These are phyloP conservation scores for Globisporangium canariense DNA, from an alignment of 352 stramenopile species.

Conservation along the genomic window DNA sequence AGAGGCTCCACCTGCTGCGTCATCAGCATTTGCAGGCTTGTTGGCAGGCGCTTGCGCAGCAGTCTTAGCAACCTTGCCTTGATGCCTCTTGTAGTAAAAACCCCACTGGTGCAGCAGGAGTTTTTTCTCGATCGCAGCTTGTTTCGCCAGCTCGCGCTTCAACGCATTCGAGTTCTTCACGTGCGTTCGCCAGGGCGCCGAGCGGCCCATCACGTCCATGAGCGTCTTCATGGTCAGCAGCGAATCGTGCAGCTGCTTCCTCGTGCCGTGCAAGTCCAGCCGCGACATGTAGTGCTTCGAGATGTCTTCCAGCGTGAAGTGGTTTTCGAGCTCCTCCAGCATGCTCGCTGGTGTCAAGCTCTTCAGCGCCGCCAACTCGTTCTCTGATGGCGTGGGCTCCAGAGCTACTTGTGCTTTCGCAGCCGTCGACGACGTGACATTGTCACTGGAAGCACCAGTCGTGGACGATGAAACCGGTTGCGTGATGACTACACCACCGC, in stretches of 20 bases:
- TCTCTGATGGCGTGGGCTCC: conserved; percentile 6
- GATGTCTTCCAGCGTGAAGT: conserved; percentile 32
- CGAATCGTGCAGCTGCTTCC: conserved; percentile 43
- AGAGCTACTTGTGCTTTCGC: background rate
- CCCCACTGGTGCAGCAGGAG: conserved; percentile 64
- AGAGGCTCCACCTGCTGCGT: background rate
- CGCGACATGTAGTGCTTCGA: conserved; percentile 29
- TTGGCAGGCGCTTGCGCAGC: background rate
- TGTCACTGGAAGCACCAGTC: background rate
- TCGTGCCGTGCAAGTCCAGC: conserved; percentile 24
- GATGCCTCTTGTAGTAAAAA: conserved; percentile 47
- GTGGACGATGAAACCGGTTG: background rate
- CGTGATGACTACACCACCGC: background rate
- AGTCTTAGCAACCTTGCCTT: conserved; percentile 16
- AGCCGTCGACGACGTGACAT: background rate
- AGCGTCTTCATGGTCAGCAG: conserved; percentile 39
- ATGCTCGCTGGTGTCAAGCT: conserved; percentile 43
- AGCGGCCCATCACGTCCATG: conserved; percentile 58
- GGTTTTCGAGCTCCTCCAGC: conserved; percentile 33
- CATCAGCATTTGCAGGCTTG: background rate
- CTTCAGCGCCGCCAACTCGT: conserved; percentile 31
- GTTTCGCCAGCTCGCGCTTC: conserved; percentile 50
- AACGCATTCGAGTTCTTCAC: conserved; percentile 62
- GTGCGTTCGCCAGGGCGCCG: conserved; percentile 56
- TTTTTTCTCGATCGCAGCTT: conserved; percentile 50